Evolutionary conservation across 192 early-diverging fungal species (phyloP), one percentile per base, ranked within the genome.

Genomic region (Coemansia sp.): DNA sequence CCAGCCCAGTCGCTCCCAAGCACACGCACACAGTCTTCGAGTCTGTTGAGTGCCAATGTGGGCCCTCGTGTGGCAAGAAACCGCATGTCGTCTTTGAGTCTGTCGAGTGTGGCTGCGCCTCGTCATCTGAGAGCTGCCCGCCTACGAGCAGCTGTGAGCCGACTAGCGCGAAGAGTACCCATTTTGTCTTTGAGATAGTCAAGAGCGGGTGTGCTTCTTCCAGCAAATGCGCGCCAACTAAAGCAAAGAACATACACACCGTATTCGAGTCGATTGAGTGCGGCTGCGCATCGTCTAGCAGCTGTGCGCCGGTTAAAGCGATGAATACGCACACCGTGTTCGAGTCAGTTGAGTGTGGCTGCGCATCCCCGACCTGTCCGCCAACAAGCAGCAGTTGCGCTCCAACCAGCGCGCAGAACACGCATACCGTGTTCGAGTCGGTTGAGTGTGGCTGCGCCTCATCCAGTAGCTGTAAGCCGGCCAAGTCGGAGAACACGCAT

Each of bases 11-110:
- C 61, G 34, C 33, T 37, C 66, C 41, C 36, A 60, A 57, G 16
- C 67, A 67, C 65, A 79, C 72, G 6, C 77, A 79, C 36, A 74
- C 72, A 0, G 77, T 66, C 3, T 68, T 50, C 65, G 44, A 74
- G 62, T 63, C 68, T 1, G 61, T 79, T 16, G 71, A 79, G 53
- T 42, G 44, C 8, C 2, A 31, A 29, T 66, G 68, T 35, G 50
- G 45, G 16, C 50, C 59, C 50, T 36, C 36, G 8, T 31, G 60
- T 48, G 34, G 17, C 35, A 60, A 69, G 60, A 62, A 34, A 36
- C 62, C 68, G 8, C 68, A 69, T 31, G 61, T 48, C 0, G 51
- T 46, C 21, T 69, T 48, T 34, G 60, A 62, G 60, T 69, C 61
- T 0, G 48, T 69, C 4, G 59, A 60, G 36, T 40, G 59, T 13